Conservation (phyloP, 805 yeast genomes). For the Ogataea angusta region DNA sequence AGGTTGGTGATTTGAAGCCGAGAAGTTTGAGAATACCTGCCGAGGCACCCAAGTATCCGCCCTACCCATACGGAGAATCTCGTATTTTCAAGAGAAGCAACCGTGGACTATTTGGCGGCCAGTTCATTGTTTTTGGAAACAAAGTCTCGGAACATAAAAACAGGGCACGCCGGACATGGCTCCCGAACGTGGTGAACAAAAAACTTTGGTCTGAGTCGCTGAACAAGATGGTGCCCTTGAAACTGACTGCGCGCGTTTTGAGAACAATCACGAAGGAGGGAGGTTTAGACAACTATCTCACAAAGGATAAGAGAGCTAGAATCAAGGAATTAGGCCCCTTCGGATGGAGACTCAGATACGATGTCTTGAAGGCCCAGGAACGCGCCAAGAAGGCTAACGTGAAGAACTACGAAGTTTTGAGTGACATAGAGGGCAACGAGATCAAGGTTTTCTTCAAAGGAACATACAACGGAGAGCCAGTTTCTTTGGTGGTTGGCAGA, state of each 20-base stretch:
- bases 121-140: slow-evolving; percentile 73
- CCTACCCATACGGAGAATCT: slow-evolving; percentile 78
- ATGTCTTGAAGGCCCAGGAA: slow-evolving; percentile 51
- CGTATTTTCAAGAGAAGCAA: slow-evolving; percentile 77
- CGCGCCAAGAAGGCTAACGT: slow-evolving; percentile 38
- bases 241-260: slow-evolving; percentile 75
- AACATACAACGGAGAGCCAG: slow-evolving; percentile 37
- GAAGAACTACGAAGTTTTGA: slow-evolving; percentile 32
- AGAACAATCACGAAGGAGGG: slow-evolving; percentile 90
- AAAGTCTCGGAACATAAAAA: slow-evolving; percentile 72
- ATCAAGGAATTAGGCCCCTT: slow-evolving; percentile 87
- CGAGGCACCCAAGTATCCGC: slow-evolving; percentile 48
- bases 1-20: slow-evolving; percentile 56
- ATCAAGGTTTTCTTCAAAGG: slow-evolving; percentile 50
- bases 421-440: slow-evolving; percentile 29
- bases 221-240: slow-evolving; percentile 50
- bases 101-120: slow-evolving; percentile 88
- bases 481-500: slow-evolving; percentile 59
- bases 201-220: slow-evolving; percentile 83
- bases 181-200: slow-evolving; percentile 76
- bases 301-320: slow-evolving; percentile 85
- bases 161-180: slow-evolving; percentile 69
- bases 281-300: slow-evolving; percentile 85
- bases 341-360: slow-evolving; percentile 88
- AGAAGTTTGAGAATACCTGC: slow-evolving; percentile 39